Percentiles rank a stretch among this genome's conserved stretches.
Evolutionary conservation across 139 green algal species (phyloP).

Genomic region (Penium margaritaceum): DNA sequence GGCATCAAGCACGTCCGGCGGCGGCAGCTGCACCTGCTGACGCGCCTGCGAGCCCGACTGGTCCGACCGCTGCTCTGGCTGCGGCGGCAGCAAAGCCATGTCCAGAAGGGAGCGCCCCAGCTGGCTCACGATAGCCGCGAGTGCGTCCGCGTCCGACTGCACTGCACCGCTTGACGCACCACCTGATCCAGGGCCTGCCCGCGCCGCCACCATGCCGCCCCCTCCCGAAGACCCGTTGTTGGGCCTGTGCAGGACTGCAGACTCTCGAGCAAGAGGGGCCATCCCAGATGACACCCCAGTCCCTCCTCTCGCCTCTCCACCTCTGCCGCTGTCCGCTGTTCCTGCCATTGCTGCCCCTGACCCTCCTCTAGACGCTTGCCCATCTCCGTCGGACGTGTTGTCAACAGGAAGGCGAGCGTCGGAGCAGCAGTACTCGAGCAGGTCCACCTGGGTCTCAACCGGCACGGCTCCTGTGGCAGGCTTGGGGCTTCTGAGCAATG

Average conservation of each 20-base stretch:
- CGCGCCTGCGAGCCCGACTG: neutral
- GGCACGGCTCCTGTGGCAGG: neutral
- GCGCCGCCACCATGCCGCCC: too few relatives aligned
- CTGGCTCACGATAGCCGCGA: constrained; percentile 3
- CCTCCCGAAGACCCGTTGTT: too few relatives aligned
- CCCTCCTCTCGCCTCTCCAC: too few relatives aligned
- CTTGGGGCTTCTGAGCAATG: constrained; percentile 43
- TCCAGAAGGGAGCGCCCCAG: neutral
- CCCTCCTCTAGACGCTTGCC: too few relatives aligned
- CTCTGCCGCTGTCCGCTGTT: too few relatives aligned
- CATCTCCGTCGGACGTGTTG: too few relatives aligned
- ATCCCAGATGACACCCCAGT: too few relatives aligned
- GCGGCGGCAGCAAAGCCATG: neutral
- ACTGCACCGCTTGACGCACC: too few relatives aligned
- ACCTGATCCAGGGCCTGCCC: too few relatives aligned
- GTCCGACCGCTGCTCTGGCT: neutral
- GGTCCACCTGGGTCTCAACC: constrained; percentile 23
- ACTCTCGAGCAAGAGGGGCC: too few relatives aligned
- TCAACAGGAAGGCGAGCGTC: constrained; percentile 14
- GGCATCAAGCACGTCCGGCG: neutral
- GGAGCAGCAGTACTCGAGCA: constrained; percentile 34
- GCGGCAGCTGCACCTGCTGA: neutral
- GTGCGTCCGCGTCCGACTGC: neutral
- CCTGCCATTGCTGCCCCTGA: constrained; percentile 7
- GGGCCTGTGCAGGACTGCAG: too few relatives aligned